These are phyloP conservation scores for Trichoderma koningiopsis DNA, from an alignment of 2,329 filamentous ascomycete species.

Conservation along the genomic window DNA sequence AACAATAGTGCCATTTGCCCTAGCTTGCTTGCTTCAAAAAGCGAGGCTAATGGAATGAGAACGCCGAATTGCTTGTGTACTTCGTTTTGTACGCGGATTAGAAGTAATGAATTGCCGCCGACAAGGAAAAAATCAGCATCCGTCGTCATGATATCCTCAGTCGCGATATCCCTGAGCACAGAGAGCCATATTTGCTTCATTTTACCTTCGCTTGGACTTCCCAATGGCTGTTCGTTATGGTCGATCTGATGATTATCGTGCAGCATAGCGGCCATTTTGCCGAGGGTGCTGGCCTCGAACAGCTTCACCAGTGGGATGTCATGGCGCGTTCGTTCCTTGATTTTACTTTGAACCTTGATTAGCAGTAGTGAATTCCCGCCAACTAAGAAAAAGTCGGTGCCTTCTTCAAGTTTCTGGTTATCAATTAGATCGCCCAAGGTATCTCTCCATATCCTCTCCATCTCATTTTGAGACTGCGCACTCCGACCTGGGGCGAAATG, in stretches of 20 bases:
- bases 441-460: neutral
- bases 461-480: neutral
- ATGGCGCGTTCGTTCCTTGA: neutral
- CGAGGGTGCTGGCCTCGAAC: slow-evolving; percentile 43
- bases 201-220: neutral
- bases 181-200: neutral
- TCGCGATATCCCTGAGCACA: neutral
- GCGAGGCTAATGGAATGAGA: neutral
- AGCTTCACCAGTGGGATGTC: slow-evolving; percentile 29
- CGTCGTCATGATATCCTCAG: neutral
- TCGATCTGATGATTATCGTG: neutral
- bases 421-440: neutral
- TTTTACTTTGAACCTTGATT: neutral
- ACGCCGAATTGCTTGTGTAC: neutral
- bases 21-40: neutral
- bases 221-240: neutral
- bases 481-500: neutral
- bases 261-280: slow-evolving; percentile 39
- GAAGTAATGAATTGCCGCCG: neutral
- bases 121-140: neutral
- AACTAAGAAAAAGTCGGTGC: neutral
- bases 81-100: neutral
- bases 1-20: neutral
- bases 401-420: neutral
- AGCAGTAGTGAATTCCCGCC: slow-evolving; percentile 1